A percentile compares a stretch with the other conserved stretches of the same genome.
Conservation (phyloP, 108 stramenopile genomes). For the Pseudonitzschia multiseries region DNA sequence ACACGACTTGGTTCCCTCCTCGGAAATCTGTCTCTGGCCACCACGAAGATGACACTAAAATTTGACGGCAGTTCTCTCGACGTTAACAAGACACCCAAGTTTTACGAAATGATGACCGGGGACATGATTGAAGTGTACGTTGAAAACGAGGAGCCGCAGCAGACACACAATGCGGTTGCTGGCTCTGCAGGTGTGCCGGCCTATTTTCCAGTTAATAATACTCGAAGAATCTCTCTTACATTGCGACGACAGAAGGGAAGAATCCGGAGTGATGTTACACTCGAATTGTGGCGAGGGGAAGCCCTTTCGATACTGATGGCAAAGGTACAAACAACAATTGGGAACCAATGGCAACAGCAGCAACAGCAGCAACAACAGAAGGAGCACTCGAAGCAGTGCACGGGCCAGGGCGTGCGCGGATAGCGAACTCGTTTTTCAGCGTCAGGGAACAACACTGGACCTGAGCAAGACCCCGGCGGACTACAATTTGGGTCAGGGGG, state of each 20-base stretch:
- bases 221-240: neutral
- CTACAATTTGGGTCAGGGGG: slow-evolving; percentile 74
- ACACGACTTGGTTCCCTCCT: neutral
- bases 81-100: slow-evolving; percentile 30
- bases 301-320: no score
- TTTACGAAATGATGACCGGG: slow-evolving; percentile 50
- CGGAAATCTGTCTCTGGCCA: neutral
- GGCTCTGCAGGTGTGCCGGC: neutral
- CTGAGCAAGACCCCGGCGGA: slow-evolving; percentile 45
- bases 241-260: no score
- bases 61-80: slow-evolving; percentile 52
- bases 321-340: no score
- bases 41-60: slow-evolving; percentile 6
- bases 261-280: no score
- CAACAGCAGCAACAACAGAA: neutral
- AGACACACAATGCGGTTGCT: neutral
- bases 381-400: neutral
- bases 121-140: slow-evolving; percentile 61
- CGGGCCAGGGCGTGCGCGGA: neutral
- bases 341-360: no score
- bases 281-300: no score
- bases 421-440: neutral
- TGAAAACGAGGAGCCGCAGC: neutral
- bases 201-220: neutral
- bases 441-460: slow-evolving; percentile 21